A percentile compares a stretch with the other conserved stretches of the same genome.
These are phyloP conservation scores for Plasmodium gonderi DNA, from an alignment of 169 alveolate genomes.

Conservation along the genomic window DNA sequence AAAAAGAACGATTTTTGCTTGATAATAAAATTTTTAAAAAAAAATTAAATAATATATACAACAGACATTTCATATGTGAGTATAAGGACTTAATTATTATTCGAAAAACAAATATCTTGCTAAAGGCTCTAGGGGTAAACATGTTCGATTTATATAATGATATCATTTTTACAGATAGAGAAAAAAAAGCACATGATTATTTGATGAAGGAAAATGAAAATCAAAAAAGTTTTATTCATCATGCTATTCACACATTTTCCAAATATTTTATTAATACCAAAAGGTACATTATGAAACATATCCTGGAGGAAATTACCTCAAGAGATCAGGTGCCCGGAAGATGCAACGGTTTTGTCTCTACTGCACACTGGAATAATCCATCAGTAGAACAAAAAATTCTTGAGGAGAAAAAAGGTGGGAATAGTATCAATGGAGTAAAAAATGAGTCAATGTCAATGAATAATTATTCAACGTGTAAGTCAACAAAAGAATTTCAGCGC, in stretches of 20 bases:
- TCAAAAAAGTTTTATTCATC: constrained; percentile 8
- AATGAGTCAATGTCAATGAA: too few relatives aligned
- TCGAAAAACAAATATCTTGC: constrained; percentile 62
- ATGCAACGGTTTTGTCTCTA: too few relatives aligned
- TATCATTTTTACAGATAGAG: constrained; percentile 60
- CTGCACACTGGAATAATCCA: too few relatives aligned
- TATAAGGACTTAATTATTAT: constrained; percentile 63
- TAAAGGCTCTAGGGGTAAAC: constrained; percentile 61
- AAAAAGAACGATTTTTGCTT: constrained; percentile 42
- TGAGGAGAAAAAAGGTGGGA: too few relatives aligned
- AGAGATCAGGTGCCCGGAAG: not conserved
- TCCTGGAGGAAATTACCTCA: not conserved
- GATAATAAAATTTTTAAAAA: constrained; percentile 60
- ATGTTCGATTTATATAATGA: constrained; percentile 72
- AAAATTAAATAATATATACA: constrained; percentile 71
- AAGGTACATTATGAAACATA: not conserved
- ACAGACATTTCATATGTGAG: constrained; percentile 75
- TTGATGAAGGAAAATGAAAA: constrained; percentile 53
- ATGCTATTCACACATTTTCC: constrained; percentile 1
- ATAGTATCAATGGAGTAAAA: too few relatives aligned
- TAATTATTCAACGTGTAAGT: too few relatives aligned
- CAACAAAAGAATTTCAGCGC: too few relatives aligned
- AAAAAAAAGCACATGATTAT: constrained; percentile 71
- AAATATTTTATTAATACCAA: not conserved
- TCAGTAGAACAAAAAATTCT: too few relatives aligned